These are phyloP conservation scores for Cytospora schulzeri DNA, from an alignment of 2,329 filamentous ascomycete genomes.

Conservation along the genomic window DNA sequence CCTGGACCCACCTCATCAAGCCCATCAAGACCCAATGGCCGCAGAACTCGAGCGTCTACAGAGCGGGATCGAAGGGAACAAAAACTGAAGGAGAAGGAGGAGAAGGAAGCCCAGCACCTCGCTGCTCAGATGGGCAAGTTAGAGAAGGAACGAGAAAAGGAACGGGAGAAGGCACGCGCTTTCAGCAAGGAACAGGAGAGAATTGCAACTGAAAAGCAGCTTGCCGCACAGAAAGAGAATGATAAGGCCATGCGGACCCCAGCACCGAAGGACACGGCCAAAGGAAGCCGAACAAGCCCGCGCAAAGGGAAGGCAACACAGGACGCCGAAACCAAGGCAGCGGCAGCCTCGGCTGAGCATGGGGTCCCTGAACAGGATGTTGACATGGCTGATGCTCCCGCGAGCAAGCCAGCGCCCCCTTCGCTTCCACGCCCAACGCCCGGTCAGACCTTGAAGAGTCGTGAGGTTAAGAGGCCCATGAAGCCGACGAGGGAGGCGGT, in stretches of 20 bases:
- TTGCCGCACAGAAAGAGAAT: constrained; percentile 56
- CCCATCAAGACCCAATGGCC: constrained; percentile 45
- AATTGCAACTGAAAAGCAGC: constrained; percentile 52
- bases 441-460: constrained; percentile 51
- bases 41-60: constrained; percentile 59
- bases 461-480: constrained; percentile 59
- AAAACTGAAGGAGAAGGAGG: constrained; percentile 62
- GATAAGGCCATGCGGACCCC: constrained; percentile 41
- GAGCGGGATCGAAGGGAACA: constrained; percentile 64
- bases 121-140: constrained; percentile 64
- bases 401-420: constrained; percentile 58
- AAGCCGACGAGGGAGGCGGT: constrained; percentile 64
- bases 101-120: constrained; percentile 62
- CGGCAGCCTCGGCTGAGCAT: constrained; percentile 36
- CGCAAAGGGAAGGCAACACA: constrained; percentile 46
- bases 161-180: constrained; percentile 66
- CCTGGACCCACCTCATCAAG: constrained; percentile 42
- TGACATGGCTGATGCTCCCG: constrained; percentile 60
- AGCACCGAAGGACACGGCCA: constrained; percentile 45
- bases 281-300: constrained; percentile 53
- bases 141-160: constrained; percentile 69
- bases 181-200: constrained; percentile 62
- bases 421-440: constrained; percentile 57
- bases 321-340: constrained; percentile 37
- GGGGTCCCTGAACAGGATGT: constrained; percentile 46